Conservation (phyloP, 2,329 filamentous ascomycete genomes). For the Fonsecaea erecta region DNA sequence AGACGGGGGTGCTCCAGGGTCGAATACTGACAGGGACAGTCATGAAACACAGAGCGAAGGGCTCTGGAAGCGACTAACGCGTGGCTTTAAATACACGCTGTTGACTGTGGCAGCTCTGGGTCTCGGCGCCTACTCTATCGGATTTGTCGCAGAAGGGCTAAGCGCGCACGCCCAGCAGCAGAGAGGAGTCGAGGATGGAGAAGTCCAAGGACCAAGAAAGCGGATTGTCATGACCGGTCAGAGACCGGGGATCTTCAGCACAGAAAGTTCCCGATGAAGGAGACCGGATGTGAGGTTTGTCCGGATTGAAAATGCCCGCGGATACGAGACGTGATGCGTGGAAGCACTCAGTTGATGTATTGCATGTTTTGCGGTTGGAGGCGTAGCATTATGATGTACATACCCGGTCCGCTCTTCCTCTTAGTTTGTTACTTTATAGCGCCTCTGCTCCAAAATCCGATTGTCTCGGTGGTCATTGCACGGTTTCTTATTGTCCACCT, state of each 20-base stretch:
- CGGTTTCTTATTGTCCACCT: no score
- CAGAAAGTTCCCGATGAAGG: conserved; percentile 35
- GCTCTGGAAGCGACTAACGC: conserved; percentile 22
- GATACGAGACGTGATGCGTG: background rate
- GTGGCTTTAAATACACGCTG: conserved; percentile 19
- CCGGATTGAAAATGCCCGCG: background rate
- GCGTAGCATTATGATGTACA: background rate
- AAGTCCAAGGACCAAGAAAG: conserved; percentile 34
- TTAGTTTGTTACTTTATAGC: background rate
- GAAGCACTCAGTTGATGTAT: background rate
- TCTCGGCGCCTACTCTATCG: conserved; percentile 33
- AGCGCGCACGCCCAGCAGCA: conserved; percentile 33
- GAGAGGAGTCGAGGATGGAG: conserved; percentile 21
- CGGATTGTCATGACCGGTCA: conserved; percentile 35
- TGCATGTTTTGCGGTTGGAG: background rate
- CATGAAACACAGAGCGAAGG: conserved; percentile 2
- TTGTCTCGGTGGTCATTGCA: background rate
- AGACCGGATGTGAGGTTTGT: background rate
- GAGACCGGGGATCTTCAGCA: conserved; percentile 37
- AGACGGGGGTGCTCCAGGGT: background rate
- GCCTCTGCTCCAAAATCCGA: background rate
- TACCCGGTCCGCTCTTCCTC: background rate
- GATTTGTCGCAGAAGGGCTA: conserved; percentile 35
- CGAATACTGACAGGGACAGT: background rate
- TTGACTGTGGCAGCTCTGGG: conserved; percentile 28